These are phyloP conservation scores for Sphaerobolus stellatus DNA, from an alignment of 1,284 basidiomycete species.

Conservation along the genomic window DNA sequence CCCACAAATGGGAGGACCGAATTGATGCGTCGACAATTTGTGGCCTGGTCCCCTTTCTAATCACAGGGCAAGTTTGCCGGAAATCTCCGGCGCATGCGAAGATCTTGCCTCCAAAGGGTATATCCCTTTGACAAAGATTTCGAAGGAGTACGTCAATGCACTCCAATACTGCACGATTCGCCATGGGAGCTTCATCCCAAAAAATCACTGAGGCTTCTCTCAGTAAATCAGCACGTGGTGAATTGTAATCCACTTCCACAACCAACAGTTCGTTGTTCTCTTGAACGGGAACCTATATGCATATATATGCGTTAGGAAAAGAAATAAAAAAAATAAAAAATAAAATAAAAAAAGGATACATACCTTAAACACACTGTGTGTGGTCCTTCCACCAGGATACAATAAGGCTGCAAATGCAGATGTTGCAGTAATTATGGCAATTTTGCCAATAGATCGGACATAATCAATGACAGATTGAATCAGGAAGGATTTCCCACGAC, in stretches of 20 bases:
- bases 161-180: conserved; percentile 32
- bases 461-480: conserved; percentile 35
- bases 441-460: conserved; percentile 25
- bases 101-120: conserved; percentile 38
- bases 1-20: conserved; percentile 36
- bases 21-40: conserved; percentile 37
- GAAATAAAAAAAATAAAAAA: conserved; percentile 24
- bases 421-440: conserved; percentile 38
- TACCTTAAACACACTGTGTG: conserved; percentile 38
- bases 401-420: conserved; percentile 40
- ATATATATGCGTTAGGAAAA: no score
- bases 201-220: conserved; percentile 29
- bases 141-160: conserved; percentile 34
- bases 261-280: conserved; percentile 31
- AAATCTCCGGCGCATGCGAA: conserved; percentile 40
- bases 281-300: no score
- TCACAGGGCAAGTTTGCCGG: conserved; percentile 39
- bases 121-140: conserved; percentile 15
- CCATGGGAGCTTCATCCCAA: conserved; percentile 43
- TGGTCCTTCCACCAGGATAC: conserved; percentile 38
- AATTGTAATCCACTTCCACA: conserved; percentile 27
- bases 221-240: conserved; percentile 34
- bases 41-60: conserved; percentile 27
- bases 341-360: neutral
- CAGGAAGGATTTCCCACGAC: conserved; percentile 40